Evolutionary conservation across 352 stramenopile species (phyloP), one percentile per base, ranked within the genome.

Genomic region (Phytophthora sojae): DNA sequence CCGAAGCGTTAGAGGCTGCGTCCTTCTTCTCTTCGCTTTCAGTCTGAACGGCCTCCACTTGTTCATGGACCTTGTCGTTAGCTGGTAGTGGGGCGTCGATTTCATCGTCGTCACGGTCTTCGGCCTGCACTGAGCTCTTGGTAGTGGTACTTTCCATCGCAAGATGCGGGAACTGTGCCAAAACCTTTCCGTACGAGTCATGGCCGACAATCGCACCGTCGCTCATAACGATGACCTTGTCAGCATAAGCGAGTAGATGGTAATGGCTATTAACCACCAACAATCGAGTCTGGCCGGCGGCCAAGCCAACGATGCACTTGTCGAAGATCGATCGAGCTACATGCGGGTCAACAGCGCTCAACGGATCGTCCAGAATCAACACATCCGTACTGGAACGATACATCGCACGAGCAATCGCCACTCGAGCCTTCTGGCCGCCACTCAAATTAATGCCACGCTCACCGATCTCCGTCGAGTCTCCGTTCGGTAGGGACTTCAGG

Each of bases 341-440:
- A 71, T 99, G 95, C 21, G 90, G 86, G 65, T 99, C 2, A 93
- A 99, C 90, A 15, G 97, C 97, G 66, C 85, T 93, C 14, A 99
- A 68, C 17, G 94, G 89, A 69, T 99, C 97, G 65, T 99, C 97
- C 19, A 99, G 21, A 76, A 99, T 72, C 63, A 97, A 89, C 25
- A 99, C 74, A 64, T 99, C 94, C 1, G 88, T 86, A 23, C 83
- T 64, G 6, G 86, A 51, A 86, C 61, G 80, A 74, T 99, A 99
- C 50, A 99, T 88, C 2, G 88, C 93, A 8, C 97, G 78, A 11
- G 97, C 97, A 12, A 99, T 79, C 0, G 84, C 82, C 17, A 98
- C 85, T 23, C 95, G 83, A 45, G 81, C 75, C 65, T 91, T 89
- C 49, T 92, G 84, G 0, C 84, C 85, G 5, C 85, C 82, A 35